These are phyloP conservation scores for Hebeloma cylindrosporum DNA, from an alignment of 768 basidiomycete genomes.

Conservation along the genomic window DNA sequence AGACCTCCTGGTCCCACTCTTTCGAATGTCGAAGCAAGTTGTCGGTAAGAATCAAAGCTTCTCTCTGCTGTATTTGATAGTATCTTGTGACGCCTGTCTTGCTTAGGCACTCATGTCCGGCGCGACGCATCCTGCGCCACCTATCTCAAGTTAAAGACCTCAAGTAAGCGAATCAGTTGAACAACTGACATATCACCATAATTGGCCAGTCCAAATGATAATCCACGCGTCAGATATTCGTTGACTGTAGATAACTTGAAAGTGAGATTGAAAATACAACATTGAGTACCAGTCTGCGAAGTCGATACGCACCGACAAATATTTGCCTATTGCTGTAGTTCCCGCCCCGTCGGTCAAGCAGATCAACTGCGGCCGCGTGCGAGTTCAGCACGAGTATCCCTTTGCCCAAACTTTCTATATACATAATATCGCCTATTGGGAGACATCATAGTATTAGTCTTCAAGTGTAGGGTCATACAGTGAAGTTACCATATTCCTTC, in stretches of 20 bases:
- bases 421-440: no score
- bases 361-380: conserved; percentile 29
- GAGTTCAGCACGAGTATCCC: conserved; percentile 31
- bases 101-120: conserved; percentile 34
- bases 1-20: conserved; percentile 32
- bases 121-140: conserved; percentile 35
- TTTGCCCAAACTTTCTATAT: background rate
- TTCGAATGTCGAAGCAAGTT: conserved; percentile 26
- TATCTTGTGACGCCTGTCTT: conserved; percentile 22
- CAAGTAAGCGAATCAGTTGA: background rate
- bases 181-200: conserved; percentile 23
- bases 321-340: conserved; percentile 28
- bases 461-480: no score
- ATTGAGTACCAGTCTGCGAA: no score
- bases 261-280: background rate
- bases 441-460: no score
- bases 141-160: conserved; percentile 19
- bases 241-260: background rate
- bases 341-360: conserved; percentile 31
- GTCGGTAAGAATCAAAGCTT: conserved; percentile 31
- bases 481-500: conserved; percentile 19
- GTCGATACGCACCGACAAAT: conserved; percentile 28
- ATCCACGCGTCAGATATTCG: conserved; percentile 32
- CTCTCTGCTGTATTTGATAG: conserved; percentile 26
- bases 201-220: conserved; percentile 23